Evolutionary conservation across 2,329 filamentous ascomycete species (phyloP).

Genomic region (Pyricularia sp.): DNA sequence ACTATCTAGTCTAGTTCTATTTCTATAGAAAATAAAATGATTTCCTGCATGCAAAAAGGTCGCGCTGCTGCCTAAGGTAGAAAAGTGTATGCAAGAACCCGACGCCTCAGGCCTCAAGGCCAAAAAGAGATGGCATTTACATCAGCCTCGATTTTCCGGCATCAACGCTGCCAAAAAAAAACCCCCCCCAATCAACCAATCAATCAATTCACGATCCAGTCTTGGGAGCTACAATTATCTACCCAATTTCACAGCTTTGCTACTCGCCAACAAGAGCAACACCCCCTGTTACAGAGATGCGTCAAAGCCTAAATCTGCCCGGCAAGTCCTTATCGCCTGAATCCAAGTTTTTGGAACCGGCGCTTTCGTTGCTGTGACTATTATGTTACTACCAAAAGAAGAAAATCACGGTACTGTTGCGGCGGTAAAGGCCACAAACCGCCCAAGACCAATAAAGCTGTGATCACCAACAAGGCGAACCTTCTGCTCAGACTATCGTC

Average conservation of each 20-base stretch:
- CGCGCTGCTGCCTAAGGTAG: neutral
- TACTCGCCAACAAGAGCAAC: neutral
- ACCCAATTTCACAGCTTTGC: neutral
- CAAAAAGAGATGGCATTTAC: too few species aligned
- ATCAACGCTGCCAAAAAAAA: neutral
- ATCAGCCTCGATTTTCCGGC: constrained; percentile 6
- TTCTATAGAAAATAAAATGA: too few species aligned
- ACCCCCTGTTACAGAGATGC: neutral
- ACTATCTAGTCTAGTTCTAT: too few species aligned
- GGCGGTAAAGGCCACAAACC: neutral
- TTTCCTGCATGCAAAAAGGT: neutral
- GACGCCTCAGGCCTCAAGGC: constrained; percentile 6
- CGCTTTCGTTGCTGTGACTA: neutral
- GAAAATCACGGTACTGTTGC: neutral
- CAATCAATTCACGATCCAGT: neutral
- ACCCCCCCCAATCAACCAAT: too few species aligned
- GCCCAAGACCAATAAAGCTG: neutral
- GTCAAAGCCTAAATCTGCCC: neutral
- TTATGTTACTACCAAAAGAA: neutral
- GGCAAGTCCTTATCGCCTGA: neutral
- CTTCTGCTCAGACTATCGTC: neutral
- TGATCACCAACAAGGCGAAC: neutral
- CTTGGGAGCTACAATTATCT: neutral
- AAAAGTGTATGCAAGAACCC: neutral
- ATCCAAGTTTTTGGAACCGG: neutral